Conservation (phyloP, 768 basidiomycete genomes). For the Candolleomyces eurysporus region DNA sequence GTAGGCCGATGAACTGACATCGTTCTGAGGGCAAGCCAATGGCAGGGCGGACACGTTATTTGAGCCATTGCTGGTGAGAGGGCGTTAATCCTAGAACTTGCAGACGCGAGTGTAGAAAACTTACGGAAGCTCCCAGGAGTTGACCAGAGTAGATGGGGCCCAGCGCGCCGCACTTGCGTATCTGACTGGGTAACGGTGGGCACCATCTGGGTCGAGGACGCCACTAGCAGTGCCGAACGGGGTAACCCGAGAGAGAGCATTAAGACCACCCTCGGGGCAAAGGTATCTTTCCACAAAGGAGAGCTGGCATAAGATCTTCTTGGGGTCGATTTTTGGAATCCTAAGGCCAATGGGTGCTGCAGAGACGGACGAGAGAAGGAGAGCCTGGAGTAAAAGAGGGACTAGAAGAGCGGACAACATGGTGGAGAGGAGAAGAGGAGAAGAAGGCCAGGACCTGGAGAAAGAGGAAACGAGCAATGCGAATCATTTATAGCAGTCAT, state of each 20-base stretch:
- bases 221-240: slow-evolving; percentile 59
- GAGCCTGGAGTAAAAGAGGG: slow-evolving; percentile 30
- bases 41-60: slow-evolving; percentile 57
- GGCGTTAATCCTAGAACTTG: background rate
- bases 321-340: slow-evolving; percentile 36
- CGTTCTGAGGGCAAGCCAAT: slow-evolving; percentile 68
- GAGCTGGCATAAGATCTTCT: slow-evolving; percentile 46
- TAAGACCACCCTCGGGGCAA: slow-evolving; percentile 36
- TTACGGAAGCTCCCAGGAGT: slow-evolving; percentile 64
- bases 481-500: slow-evolving; percentile 5
- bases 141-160: slow-evolving; percentile 51
- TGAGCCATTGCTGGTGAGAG: slow-evolving; percentile 42
- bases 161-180: slow-evolving; percentile 67
- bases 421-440: slow-evolving; percentile 22
- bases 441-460: slow-evolving; percentile 11
- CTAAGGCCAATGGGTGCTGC: slow-evolving; percentile 30
- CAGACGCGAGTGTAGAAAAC: slow-evolving; percentile 14
- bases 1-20: slow-evolving; percentile 44
- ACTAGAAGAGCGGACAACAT: slow-evolving; percentile 31
- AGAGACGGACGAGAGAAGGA: slow-evolving; percentile 27
- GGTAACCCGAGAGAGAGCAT: slow-evolving; percentile 34
- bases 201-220: slow-evolving; percentile 44
- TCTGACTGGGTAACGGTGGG: slow-evolving; percentile 58
- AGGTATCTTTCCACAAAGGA: slow-evolving; percentile 36
- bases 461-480: slow-evolving; percentile 5